Evolutionary conservation across 805 yeast genomes (phyloP).

Genomic region (Yarrowia sp.): DNA sequence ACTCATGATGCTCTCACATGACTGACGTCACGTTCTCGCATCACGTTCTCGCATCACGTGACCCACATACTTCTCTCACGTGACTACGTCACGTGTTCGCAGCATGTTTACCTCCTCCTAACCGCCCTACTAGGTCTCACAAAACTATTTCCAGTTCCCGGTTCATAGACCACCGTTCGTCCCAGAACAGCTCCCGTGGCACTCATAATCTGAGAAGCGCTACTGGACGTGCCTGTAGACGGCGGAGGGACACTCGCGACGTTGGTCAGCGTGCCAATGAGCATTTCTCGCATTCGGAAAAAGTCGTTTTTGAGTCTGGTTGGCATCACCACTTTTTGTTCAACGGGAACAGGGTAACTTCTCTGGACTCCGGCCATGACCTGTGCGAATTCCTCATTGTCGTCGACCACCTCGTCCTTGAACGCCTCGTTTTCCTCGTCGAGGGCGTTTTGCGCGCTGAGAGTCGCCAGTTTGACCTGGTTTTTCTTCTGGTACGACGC

Average conservation of each 20-base stretch:
- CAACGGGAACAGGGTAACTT: conserved; percentile 84
- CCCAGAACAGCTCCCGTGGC: conserved; percentile 50
- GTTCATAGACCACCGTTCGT: conserved; percentile 49
- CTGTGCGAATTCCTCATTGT: conserved; percentile 89
- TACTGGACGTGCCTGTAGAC: conserved; percentile 10
- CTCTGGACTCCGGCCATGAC: conserved; percentile 84
- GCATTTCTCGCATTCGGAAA: conserved; percentile 90
- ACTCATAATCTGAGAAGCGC: conserved; percentile 46
- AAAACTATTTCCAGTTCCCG: conserved; percentile 45
- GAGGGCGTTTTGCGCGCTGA: conserved; percentile 51
- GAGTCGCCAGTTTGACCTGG: conserved; percentile 77
- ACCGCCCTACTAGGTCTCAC: conserved; percentile 48
- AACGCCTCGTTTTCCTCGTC: conserved; percentile 48
- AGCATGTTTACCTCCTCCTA: conserved; percentile 3
- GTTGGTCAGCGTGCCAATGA: conserved; percentile 72
- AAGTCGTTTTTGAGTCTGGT: conserved; percentile 73
- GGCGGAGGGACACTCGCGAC: conserved; percentile 21
- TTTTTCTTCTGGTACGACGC: conserved; percentile 89
- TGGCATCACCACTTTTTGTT: conserved; percentile 73
- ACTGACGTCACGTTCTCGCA: no score
- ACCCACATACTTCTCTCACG: no score
- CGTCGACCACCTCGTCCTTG: conserved; percentile 57
- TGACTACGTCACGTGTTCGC: no score
- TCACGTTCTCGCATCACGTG: no score
- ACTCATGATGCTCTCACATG: no score